Evolutionary conservation across 1,139 yeast species (phyloP).

Genomic region (Martiniozyma asiatica): DNA sequence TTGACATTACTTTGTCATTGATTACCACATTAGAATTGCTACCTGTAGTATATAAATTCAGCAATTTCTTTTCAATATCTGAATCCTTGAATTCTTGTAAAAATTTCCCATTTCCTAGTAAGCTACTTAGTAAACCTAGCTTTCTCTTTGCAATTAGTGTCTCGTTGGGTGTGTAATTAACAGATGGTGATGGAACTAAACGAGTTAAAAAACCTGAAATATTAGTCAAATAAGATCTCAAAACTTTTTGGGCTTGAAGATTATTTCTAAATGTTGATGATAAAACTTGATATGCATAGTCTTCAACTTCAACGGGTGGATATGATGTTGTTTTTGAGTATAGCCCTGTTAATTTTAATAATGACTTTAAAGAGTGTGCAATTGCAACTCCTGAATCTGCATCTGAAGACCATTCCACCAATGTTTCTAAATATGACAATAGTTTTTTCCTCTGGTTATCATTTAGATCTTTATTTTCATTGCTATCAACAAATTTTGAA

Average conservation of each 20-base stretch:
- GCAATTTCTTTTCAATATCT: conserved; percentile 9
- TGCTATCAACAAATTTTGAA: not conserved
- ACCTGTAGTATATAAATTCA: conserved; percentile 10
- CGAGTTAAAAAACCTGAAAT: conserved; percentile 11
- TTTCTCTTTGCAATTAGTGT: conserved; percentile 15
- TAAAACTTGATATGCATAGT: conserved; percentile 37
- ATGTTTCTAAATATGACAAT: conserved; percentile 33
- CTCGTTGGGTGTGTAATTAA: conserved; percentile 1
- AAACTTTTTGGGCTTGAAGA: conserved; percentile 40
- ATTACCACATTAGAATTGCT: conserved; percentile 20
- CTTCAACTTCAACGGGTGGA: conserved; percentile 24
- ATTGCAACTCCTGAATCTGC: conserved; percentile 45
- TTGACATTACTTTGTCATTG: conserved; percentile 28
- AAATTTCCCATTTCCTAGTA: conserved; percentile 14
- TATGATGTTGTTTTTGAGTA: conserved; percentile 6
- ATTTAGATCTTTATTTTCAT: not conserved
- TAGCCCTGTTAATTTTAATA: conserved; percentile 17
- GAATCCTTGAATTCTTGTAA: conserved; percentile 7
- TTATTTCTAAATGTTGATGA: conserved; percentile 61
- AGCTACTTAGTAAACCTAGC: conserved; percentile 18
- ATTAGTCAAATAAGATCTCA: conserved; percentile 10
- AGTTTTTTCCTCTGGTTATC: conserved; percentile 10
- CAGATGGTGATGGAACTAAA: no score
- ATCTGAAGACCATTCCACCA: conserved; percentile 56
- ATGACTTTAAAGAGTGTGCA: conserved; percentile 17